Percentiles rank a stretch among this genome's conserved stretches.
Conservation (phyloP, 495 filamentous ascomycete genomes). For the Penicillium odoratum region DNA sequence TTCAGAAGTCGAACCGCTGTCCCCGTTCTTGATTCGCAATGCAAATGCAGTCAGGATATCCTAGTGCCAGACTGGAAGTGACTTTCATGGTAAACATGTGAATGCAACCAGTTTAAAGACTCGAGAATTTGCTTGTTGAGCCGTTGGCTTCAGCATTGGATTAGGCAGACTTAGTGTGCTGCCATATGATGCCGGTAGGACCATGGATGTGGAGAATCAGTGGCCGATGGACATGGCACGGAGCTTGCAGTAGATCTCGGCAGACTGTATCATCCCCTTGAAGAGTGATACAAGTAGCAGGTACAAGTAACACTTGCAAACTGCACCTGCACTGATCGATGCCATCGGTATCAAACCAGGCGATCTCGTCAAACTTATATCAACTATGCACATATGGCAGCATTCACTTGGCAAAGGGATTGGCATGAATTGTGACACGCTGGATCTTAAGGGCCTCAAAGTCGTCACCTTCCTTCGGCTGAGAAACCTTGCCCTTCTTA, state of each 20-base stretch:
- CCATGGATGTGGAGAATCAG: background rate
- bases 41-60: background rate
- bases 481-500: slow-evolving; percentile 77
- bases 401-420: slow-evolving; percentile 76
- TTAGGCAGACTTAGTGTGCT: background rate
- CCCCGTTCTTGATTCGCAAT: background rate
- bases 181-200: background rate
- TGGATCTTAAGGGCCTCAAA: slow-evolving; percentile 65
- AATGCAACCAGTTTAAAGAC: background rate
- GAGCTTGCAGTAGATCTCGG: background rate
- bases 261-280: background rate
- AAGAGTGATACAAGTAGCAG: background rate
- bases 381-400: background rate
- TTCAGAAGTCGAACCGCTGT: background rate
- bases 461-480: slow-evolving; percentile 50
- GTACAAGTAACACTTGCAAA: background rate
- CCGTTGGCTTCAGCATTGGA: background rate
- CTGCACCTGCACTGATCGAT: background rate
- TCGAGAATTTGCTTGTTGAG: background rate
- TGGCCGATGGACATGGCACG: background rate
- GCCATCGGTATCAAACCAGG: background rate
- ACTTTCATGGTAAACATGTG: background rate
- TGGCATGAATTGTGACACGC: slow-evolving; percentile 85
- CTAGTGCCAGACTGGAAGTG: background rate
- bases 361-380: background rate